Evolutionary conservation across 257 asterid genomes (phyloP), one percentile per base, ranked within the genome.

Genomic region (Salvia miltiorrhiza): DNA sequence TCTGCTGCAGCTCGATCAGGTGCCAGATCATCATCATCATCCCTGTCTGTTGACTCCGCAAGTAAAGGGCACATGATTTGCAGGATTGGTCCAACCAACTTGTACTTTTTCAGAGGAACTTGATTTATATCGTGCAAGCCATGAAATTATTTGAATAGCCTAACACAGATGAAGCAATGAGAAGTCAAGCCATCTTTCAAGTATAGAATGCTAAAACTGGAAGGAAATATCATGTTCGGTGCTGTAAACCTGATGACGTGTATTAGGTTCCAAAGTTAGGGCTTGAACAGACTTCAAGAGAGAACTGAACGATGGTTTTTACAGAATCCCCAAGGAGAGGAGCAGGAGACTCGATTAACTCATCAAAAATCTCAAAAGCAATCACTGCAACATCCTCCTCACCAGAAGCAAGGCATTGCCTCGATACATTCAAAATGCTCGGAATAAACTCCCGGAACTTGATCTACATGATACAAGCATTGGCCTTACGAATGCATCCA

Each of bases 281-380:
- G 77, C 90, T 90, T 43, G 97, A 81, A 80, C 96, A 90, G 79
- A 93, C 97, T 81, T 91, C 99, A 68, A 94, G 97, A 66, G 99
- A 87, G 77, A 94, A 91, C 40, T 91, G 99, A 74, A 94, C 97
- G 55, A 94, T 94, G 67, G 97, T 77, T 80, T 86, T 94, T 30
- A 94, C 96, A 44, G 99, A 94, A 41, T 94, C 97, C 69, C 99
- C 99, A 72, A 94, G 96, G 77, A 94, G 88, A 60, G 97, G 99
- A 57, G 97, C 97, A 67, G 99, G 99, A 63, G 97, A 94, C 90
- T 94, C 99, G 10, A 94, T 94, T 69, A 94, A 83, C 86, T 94
- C 99, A 69, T 94, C 99, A 87, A 94, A 94, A 78, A 94, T 94
- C 84, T 94, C 99, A 48, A 94, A 94, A 72, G 97, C 99, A 72